Percentiles rank a stretch among this genome's conserved stretches.
phyloP scores from a whole-genome alignment of 176 grass and related monocot genomes.

The Triticum urartu region DNA sequence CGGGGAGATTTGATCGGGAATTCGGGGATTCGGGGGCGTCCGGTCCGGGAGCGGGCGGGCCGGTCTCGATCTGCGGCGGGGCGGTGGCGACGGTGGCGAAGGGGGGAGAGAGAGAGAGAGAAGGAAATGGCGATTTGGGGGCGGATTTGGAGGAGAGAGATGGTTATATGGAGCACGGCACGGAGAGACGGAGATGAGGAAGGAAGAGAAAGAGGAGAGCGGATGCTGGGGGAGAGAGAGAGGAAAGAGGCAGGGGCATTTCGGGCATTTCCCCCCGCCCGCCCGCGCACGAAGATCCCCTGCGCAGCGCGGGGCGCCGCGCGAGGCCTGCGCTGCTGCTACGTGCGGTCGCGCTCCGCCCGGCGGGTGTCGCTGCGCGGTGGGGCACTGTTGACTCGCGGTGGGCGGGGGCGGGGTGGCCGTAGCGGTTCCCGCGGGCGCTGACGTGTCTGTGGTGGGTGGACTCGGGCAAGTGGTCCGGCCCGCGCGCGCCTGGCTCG shows the following conservation, averaged over 20 bases:
- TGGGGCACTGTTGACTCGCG: neutral
- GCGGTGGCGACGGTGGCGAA: neutral
- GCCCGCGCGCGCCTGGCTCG: neutral
- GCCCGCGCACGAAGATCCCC: slow-evolving; percentile 8
- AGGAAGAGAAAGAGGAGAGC: neutral
- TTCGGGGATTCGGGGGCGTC: slow-evolving; percentile 9
- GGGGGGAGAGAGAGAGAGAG: neutral
- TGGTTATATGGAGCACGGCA: slow-evolving; percentile 39
- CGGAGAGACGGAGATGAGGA: slow-evolving; percentile 6
- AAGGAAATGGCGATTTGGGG: slow-evolving; percentile 23
- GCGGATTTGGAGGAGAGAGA: slow-evolving; percentile 35
- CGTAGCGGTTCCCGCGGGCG: slow-evolving; percentile 1
- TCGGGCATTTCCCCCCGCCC: slow-evolving; percentile 23
- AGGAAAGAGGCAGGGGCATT: slow-evolving; percentile 30
- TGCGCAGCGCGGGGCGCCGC: slow-evolving; percentile 17
- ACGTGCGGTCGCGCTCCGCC: neutral
- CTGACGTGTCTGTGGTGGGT: slow-evolving; percentile 21
- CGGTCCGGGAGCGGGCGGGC: neutral
- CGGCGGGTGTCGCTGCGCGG: neutral
- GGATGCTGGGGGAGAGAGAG: slow-evolving; percentile 22
- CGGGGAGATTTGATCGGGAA: slow-evolving; percentile 16
- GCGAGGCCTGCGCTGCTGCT: neutral
- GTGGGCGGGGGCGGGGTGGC: neutral
- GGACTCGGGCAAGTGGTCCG: slow-evolving; percentile 18
- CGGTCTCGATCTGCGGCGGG: slow-evolving; percentile 3